Conservation (phyloP, 2,329 filamentous ascomycete genomes). For the Verticillium dahliae region DNA sequence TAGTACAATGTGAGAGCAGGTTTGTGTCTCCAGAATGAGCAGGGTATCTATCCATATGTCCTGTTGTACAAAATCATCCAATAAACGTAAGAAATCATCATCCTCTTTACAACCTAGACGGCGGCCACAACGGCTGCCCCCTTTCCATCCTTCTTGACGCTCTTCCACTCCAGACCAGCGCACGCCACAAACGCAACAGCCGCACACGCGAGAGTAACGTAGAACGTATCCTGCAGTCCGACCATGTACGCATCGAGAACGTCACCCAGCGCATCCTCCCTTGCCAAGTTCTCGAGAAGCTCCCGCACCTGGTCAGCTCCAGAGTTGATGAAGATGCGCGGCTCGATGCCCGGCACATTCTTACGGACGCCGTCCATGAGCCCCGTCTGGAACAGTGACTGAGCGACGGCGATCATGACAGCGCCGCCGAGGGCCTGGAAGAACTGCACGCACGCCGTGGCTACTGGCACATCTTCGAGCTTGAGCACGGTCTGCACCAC, state of each 20-base stretch:
- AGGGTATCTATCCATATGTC: background rate
- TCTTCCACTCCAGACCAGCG: constrained; percentile 44
- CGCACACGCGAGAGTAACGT: constrained; percentile 42
- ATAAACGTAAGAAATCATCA: background rate
- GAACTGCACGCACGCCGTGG: constrained; percentile 48
- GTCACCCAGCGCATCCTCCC: constrained; percentile 30
- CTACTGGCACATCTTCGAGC: constrained; percentile 41
- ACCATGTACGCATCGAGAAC: constrained; percentile 43
- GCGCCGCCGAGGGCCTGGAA: constrained; percentile 61
- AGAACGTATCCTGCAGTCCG: constrained; percentile 44
- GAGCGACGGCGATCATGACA: constrained; percentile 56
- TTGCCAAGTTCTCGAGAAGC: constrained; percentile 33
- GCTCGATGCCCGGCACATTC: constrained; percentile 37
- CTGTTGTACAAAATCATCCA: constrained; percentile 3
- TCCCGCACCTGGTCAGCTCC: constrained; percentile 43
- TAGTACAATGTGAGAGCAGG: background rate
- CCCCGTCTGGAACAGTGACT: constrained; percentile 62
- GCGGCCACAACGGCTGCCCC: constrained; percentile 17
- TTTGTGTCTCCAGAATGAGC: background rate
- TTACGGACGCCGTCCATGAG: constrained; percentile 44
- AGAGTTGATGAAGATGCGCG: constrained; percentile 41
- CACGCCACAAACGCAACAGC: constrained; percentile 36
- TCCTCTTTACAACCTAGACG: constrained; percentile 2
- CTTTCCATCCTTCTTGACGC: constrained; percentile 38
- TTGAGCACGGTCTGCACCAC: constrained; percentile 46